These are phyloP conservation scores for Ilex paraguariensis DNA, from an alignment of 305 asterid species.

Conservation along the genomic window DNA sequence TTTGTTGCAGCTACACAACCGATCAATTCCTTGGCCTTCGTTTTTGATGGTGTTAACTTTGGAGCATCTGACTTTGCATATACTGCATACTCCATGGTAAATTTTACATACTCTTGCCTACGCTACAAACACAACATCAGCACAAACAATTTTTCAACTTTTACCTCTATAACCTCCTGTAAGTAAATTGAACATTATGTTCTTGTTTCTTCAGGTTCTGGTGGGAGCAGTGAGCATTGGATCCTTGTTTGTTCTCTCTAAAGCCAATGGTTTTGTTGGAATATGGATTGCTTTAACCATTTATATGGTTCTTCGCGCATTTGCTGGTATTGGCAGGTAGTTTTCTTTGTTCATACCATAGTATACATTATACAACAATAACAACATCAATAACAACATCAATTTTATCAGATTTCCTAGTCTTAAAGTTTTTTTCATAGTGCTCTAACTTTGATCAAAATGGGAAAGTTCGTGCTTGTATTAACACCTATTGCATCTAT, in stretches of 20 bases:
- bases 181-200: no score
- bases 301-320: constrained; percentile 58
- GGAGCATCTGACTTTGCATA: constrained; percentile 94
- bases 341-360: no score
- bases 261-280: constrained; percentile 47
- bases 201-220: constrained; percentile 29
- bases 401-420: neutral
- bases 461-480: no score
- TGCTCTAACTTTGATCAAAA: no score
- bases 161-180: no score
- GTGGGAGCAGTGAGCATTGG: constrained; percentile 55
- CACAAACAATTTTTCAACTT: no score
- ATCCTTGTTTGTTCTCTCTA: constrained; percentile 40
- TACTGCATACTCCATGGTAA: constrained; percentile 94
- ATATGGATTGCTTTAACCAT: constrained; percentile 68
- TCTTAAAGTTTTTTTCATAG: no score
- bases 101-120: neutral
- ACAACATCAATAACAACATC: no score
- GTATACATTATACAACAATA: neutral
- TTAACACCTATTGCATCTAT: neutral
- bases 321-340: constrained; percentile 79
- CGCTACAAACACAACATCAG: no score
- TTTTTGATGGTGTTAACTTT: constrained; percentile 85
- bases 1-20: constrained; percentile 96
- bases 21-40: constrained; percentile 85